These are phyloP conservation scores for Peronosclerospora sorghi DNA, from an alignment of 352 stramenopile species.

Conservation along the genomic window DNA sequence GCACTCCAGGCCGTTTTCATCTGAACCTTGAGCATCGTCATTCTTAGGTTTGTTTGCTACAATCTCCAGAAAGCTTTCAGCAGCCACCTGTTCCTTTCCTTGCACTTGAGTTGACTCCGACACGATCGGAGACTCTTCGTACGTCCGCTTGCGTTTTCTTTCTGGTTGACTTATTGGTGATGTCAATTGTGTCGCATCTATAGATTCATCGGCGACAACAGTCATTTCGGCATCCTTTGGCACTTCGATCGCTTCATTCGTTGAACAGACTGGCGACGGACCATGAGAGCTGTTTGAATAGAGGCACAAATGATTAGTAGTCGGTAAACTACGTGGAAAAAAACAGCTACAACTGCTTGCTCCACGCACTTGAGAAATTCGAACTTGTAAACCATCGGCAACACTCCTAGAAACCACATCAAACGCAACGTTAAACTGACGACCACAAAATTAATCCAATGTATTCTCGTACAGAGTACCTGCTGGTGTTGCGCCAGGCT, in stretches of 20 bases:
- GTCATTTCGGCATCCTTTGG: slow-evolving; percentile 13
- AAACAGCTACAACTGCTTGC: not conserved
- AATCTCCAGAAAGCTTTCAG: slow-evolving; percentile 4
- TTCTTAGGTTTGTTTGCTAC: slow-evolving; percentile 7
- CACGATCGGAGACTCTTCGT: slow-evolving; percentile 7
- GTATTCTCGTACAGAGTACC: too few species aligned
- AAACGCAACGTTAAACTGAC: too few species aligned
- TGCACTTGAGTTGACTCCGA: slow-evolving; percentile 9
- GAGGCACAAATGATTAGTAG: not conserved
- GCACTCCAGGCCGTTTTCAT: slow-evolving; percentile 8
- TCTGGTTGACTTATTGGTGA: slow-evolving; percentile 3
- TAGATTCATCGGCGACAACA: slow-evolving; percentile 10
- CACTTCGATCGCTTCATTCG: slow-evolving; percentile 4
- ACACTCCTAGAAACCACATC: slow-evolving; percentile 17
- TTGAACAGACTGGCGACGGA: not conserved
- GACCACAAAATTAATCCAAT: too few species aligned
- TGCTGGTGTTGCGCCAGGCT: slow-evolving; percentile 30
- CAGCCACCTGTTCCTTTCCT: slow-evolving; percentile 2
- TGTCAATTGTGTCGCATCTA: slow-evolving; percentile 14
- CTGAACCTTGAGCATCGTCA: slow-evolving; percentile 1
- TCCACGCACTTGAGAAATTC: slow-evolving; percentile 41
- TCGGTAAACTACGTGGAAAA: not conserved
- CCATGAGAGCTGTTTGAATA: not conserved
- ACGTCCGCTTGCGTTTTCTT: slow-evolving; percentile 20
- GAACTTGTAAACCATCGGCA: slow-evolving; percentile 48